Evolutionary conservation across 768 basidiomycete species (phyloP).

Genomic region (Crucibulum laeve): DNA sequence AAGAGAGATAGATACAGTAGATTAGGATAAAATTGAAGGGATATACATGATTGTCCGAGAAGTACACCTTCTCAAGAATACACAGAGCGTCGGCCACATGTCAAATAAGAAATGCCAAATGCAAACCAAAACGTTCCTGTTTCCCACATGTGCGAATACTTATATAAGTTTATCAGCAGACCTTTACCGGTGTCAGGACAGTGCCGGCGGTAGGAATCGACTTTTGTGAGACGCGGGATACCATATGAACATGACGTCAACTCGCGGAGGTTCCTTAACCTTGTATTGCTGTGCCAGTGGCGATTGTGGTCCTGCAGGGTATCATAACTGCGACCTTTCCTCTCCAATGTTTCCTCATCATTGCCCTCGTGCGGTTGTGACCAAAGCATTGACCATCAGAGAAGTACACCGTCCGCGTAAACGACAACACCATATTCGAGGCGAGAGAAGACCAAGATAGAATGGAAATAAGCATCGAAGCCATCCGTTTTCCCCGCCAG

Average conservation of each 20-base stretch:
- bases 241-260: too few relatives aligned
- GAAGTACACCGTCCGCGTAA: slow-evolving; percentile 54
- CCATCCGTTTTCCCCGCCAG: slow-evolving; percentile 28
- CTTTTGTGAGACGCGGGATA: too few relatives aligned
- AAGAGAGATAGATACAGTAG: slow-evolving; percentile 9
- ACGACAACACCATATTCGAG: slow-evolving; percentile 46
- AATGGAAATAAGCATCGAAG: slow-evolving; percentile 39
- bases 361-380: slow-evolving; percentile 28
- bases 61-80: too few relatives aligned
- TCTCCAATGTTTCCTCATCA: slow-evolving; percentile 18
- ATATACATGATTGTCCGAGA: neutral
- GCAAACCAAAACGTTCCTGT: too few relatives aligned
- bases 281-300: neutral
- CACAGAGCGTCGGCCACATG: neutral
- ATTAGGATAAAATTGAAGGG: neutral
- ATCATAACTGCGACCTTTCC: neutral
- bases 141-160: too few relatives aligned
- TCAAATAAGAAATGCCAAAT: neutral
- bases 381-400: slow-evolving; percentile 40
- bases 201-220: neutral
- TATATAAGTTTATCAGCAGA: neutral
- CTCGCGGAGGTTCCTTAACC: slow-evolving; percentile 8
- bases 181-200: neutral
- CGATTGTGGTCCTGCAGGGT: neutral
- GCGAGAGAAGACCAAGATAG: slow-evolving; percentile 45